Evolutionary conservation across 129 eudicot species (phyloP).

Genomic region (Tagetes erecta): DNA sequence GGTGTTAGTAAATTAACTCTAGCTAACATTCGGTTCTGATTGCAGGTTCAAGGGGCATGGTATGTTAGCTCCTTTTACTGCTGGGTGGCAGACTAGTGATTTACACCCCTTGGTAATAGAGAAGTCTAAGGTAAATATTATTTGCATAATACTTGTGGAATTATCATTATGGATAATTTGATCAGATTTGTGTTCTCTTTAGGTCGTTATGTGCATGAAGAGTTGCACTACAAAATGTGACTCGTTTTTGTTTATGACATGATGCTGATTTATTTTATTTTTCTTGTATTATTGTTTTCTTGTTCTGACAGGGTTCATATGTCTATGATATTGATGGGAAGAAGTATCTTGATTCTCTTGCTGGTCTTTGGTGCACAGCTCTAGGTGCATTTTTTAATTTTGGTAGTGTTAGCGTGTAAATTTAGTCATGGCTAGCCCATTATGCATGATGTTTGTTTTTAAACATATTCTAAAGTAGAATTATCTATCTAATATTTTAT

Average conservation of each 20-base stretch:
- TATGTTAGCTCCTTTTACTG: constrained; percentile 92
- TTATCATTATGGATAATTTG: neutral
- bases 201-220: constrained; percentile 3
- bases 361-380: constrained; percentile 94
- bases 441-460: neutral
- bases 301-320: constrained; percentile 65
- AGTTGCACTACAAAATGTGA: neutral
- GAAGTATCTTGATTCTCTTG: constrained; percentile 92
- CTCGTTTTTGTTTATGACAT: constrained; percentile 8
- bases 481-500: neutral
- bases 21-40: neutral
- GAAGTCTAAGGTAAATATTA: constrained; percentile 53
- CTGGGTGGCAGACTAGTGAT: constrained; percentile 77
- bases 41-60: constrained; percentile 75
- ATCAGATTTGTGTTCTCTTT: constrained; percentile 3
- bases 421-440: neutral
- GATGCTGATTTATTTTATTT: neutral
- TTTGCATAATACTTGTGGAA: neutral
- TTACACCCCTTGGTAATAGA: constrained; percentile 61
- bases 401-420: neutral
- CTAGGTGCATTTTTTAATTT: constrained; percentile 50
- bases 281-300: neutral
- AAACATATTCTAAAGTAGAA: constrained; percentile 7
- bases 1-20: neutral
- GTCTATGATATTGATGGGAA: constrained; percentile 78